These are phyloP conservation scores for Cadophora luteo-olivacea DNA, from an alignment of 2,329 filamentous ascomycete species.

Conservation along the genomic window DNA sequence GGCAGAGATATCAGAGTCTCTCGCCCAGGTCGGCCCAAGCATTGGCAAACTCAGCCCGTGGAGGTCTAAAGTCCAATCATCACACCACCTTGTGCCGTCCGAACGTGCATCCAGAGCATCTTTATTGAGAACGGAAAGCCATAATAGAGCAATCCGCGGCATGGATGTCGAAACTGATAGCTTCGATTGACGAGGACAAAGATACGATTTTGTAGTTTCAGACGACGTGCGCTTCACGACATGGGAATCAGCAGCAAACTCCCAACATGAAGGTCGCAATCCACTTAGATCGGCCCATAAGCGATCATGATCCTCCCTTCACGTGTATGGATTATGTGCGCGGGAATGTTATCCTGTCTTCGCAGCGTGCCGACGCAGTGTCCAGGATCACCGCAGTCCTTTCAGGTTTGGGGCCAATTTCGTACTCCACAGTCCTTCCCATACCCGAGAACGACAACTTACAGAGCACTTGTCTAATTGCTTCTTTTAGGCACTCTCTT, in stretches of 20 bases:
- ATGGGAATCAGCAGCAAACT: background rate
- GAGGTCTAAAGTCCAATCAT: background rate
- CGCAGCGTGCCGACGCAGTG: slow-evolving; percentile 15
- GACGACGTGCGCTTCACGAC: background rate
- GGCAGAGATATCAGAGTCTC: background rate
- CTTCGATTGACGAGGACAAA: background rate
- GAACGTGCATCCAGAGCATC: slow-evolving; percentile 8
- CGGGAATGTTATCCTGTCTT: slow-evolving; percentile 3
- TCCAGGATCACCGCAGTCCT: background rate
- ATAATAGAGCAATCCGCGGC: slow-evolving; percentile 17
- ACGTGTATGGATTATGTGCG: slow-evolving; percentile 12
- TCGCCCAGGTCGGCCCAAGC: slow-evolving; percentile 6
- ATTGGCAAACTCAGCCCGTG: background rate
- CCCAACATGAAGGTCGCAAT: background rate
- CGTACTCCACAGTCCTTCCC: background rate
- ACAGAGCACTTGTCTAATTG: slow-evolving; percentile 1
- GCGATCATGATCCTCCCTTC: background rate
- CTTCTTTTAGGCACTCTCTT: slow-evolving; percentile 9
- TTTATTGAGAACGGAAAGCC: background rate
- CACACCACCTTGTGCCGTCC: background rate
- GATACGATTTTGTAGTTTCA: background rate
- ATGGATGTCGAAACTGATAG: slow-evolving; percentile 10
- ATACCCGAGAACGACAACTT: background rate
- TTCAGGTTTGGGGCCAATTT: background rate
- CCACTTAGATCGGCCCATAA: background rate